Evolutionary conservation across 2,329 filamentous ascomycete species (phyloP).

Genomic region (Fusarium paranaense): DNA sequence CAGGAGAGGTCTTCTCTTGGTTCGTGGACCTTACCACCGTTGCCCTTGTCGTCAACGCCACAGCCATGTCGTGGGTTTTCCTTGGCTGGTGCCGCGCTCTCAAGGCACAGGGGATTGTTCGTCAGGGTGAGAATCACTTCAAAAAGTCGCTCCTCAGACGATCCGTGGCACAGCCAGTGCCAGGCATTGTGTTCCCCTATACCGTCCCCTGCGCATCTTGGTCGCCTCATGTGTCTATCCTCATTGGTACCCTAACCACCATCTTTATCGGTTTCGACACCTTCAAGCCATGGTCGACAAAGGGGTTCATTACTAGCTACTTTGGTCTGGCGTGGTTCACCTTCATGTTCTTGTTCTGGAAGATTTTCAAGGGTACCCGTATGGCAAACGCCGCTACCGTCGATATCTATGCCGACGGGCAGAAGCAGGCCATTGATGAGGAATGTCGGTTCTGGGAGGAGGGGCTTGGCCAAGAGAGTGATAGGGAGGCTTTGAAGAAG

Average conservation of each 20-base stretch:
- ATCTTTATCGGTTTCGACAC: constrained; percentile 68
- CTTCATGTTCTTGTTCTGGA: constrained; percentile 63
- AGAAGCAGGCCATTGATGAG: constrained; percentile 72
- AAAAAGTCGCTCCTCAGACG: constrained; percentile 29
- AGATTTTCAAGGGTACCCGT: constrained; percentile 61
- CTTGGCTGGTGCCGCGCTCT: constrained; percentile 61
- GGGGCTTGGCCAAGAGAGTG: constrained; percentile 31
- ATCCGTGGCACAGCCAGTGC: constrained; percentile 57
- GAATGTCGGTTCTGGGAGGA: constrained; percentile 58
- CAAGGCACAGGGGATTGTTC: constrained; percentile 58
- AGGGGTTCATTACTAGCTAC: constrained; percentile 65
- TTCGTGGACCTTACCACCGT: constrained; percentile 67
- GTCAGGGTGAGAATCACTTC: not conserved
- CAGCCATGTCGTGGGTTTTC: constrained; percentile 55
- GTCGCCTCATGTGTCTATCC: constrained; percentile 56
- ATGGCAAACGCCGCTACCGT: constrained; percentile 37
- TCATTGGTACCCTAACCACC: constrained; percentile 60
- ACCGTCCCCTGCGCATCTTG: constrained; percentile 46
- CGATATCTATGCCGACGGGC: constrained; percentile 56
- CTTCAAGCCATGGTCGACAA: constrained; percentile 62
- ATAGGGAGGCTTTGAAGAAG: not conserved
- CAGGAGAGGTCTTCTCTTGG: constrained; percentile 63
- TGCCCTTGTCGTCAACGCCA: constrained; percentile 68
- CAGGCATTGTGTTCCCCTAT: constrained; percentile 63
- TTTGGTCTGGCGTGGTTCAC: constrained; percentile 65